Evolutionary conservation across 2,329 filamentous ascomycete species (phyloP).

Genomic region (Chrysoporthe cubensis): DNA sequence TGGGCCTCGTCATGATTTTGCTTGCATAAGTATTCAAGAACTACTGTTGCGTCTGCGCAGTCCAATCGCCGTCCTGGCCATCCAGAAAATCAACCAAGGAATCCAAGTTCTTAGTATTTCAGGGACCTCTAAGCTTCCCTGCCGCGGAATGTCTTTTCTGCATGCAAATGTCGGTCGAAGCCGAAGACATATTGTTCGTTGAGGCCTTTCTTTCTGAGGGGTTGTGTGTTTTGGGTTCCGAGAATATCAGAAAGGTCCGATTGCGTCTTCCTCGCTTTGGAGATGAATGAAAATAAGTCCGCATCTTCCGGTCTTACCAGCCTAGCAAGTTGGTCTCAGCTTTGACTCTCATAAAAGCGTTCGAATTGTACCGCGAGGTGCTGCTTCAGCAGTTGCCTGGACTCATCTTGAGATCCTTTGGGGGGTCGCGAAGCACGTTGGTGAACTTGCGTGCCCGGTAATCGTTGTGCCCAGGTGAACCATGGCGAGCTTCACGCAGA

Average conservation of each 20-base stretch:
- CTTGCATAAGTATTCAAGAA: not conserved
- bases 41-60: not conserved
- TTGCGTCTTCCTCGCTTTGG: not conserved
- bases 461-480: no score
- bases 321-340: not conserved
- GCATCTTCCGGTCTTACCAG: not conserved
- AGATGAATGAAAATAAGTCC: not conserved
- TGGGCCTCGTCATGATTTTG: not conserved
- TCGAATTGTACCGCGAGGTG: not conserved
- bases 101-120: not conserved
- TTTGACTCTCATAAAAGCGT: not conserved
- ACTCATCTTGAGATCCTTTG: not conserved
- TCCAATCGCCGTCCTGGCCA: not conserved
- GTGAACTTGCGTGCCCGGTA: no score
- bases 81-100: not conserved
- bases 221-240: not conserved
- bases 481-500: no score
- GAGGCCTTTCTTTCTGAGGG: not conserved
- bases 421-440: not conserved
- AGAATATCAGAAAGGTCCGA: not conserved
- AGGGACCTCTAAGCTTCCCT: not conserved
- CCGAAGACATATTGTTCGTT: not conserved
- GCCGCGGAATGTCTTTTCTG: constrained; percentile 2
- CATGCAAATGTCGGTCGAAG: not conserved
- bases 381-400: not conserved